phyloP scores from a whole-genome alignment of 2,329 filamentous ascomycete species.

The Exophiala spinifera region DNA sequence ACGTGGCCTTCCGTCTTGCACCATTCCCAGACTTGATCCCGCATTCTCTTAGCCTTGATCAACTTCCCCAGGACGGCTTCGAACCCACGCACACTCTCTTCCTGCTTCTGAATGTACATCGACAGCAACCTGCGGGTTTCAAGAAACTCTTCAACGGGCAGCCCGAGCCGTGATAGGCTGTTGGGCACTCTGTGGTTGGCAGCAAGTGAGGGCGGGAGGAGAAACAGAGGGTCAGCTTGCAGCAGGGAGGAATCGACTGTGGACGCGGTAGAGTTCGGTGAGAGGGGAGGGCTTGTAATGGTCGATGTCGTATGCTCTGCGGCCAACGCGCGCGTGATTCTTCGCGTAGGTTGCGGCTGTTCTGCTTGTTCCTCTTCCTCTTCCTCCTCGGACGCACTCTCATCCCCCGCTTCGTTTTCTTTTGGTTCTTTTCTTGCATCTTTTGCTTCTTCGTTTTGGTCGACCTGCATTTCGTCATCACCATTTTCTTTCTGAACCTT shows the following conservation, averaged over 20 bases:
- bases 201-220: constrained; percentile 48
- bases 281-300: constrained; percentile 27
- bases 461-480: constrained; percentile 23
- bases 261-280: constrained; percentile 33
- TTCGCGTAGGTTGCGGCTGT: constrained; percentile 41
- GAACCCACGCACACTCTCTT: constrained; percentile 59
- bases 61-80: constrained; percentile 56
- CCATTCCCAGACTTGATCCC: constrained; percentile 58
- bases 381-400: constrained; percentile 12
- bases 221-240: constrained; percentile 53
- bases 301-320: constrained; percentile 38
- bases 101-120: constrained; percentile 64
- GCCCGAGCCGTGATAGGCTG: constrained; percentile 50
- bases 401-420: constrained; percentile 8
- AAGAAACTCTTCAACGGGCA: constrained; percentile 58
- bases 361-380: no score
- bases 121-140: constrained; percentile 60
- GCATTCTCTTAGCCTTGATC: constrained; percentile 57
- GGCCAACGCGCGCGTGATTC: constrained; percentile 46
- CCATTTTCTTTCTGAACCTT: constrained; percentile 5
- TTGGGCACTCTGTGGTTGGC: constrained; percentile 55
- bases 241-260: constrained; percentile 44
- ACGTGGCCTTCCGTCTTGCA: constrained; percentile 62
- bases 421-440: constrained; percentile 11
- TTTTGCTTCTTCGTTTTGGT: constrained; percentile 9